phyloP scores from a whole-genome alignment of 1,139 yeast genomes.

The Kazachstania sp. region DNA sequence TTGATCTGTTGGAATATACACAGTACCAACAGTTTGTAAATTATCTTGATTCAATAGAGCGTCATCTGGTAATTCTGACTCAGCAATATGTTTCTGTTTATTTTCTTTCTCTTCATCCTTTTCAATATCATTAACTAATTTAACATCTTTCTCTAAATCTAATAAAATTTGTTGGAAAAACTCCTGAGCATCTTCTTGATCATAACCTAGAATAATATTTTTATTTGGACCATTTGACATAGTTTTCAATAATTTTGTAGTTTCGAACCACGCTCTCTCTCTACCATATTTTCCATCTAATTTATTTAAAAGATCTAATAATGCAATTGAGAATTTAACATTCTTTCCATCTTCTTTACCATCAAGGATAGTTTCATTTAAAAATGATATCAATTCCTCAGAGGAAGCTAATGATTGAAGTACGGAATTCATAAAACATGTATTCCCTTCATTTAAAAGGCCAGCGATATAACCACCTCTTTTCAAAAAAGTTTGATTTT shows the following conservation, averaged over 20 bases:
- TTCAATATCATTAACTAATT: slow-evolving; percentile 8
- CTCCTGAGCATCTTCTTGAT: slow-evolving; percentile 92
- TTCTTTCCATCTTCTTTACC: slow-evolving; percentile 5
- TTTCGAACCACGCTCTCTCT: slow-evolving; percentile 52
- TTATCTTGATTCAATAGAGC: slow-evolving; percentile 39
- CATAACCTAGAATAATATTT: slow-evolving; percentile 67
- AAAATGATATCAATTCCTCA: slow-evolving; percentile 47
- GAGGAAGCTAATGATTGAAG: slow-evolving; percentile 78
- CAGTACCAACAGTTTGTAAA: slow-evolving; percentile 50
- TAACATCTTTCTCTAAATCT: slow-evolving; percentile 57
- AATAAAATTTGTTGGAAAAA: slow-evolving; percentile 74
- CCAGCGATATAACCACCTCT: slow-evolving; percentile 80
- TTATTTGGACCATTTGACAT: slow-evolving; percentile 76
- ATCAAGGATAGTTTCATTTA: slow-evolving; percentile 42
- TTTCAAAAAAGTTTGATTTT: slow-evolving; percentile 11
- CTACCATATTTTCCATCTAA: slow-evolving; percentile 47
- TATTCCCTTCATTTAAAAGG: slow-evolving; percentile 78
- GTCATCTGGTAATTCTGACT: slow-evolving; percentile 26
- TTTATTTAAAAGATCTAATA: slow-evolving; percentile 41
- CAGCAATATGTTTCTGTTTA: slow-evolving; percentile 12
- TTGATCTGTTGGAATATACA: slow-evolving; percentile 63
- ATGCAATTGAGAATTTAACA: slow-evolving; percentile 44
- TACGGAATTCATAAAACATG: slow-evolving; percentile 90
- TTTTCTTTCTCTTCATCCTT: background rate
- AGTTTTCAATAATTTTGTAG: slow-evolving; percentile 52